Evolutionary conservation across 495 filamentous ascomycete species (phyloP), one percentile per base, ranked within the genome.

Genomic region (Aspergillus funiculosus): DNA sequence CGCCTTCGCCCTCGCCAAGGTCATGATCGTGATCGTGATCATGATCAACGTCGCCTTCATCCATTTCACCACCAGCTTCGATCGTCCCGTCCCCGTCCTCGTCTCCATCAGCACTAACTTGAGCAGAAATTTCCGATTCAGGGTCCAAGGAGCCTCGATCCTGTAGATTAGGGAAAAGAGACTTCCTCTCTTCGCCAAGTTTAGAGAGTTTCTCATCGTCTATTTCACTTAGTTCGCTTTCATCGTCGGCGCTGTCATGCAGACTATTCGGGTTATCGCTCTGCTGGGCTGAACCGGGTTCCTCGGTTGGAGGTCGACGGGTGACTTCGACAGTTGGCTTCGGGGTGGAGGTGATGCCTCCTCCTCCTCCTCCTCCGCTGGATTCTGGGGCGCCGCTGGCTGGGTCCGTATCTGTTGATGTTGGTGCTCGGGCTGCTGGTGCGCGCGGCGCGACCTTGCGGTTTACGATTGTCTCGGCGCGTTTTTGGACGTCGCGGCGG

Each of bases 161-260:
- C 19, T 48, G 48, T 11, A 72, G 39, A 31, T 63, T 66, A 5
- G 63, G 71, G 51, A 71, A 77, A 43, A 62, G 43, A 14, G 53
- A 34, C 6, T 64, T 67, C 1, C 47, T 49, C 24, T 71, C 62
- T 2, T 34, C 45, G 6, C 62, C 57, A 20, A 64, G 52, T 40
- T 63, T 72, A 31, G 77, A 70, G 3, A 75, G 72, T 25, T 62
- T 60, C 49, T 65, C 67, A 19, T 77, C 74, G 24, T 78, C 74
- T 4, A 82, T 74, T 42, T 90, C 86, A 41, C 82, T 88, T 6
- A 89, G 64, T 48, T 89, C 86, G 57, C 83, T 89, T 63, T 90
- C 86, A 46, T 88, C 85, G 51, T 89, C 86, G 0, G 82, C 86
- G 39, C 78, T 83, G 43, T 88, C 86, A 48, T 86, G 82, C 10